phyloP scores from a whole-genome alignment of 345 rosid species.

The Hirschfeldia incana region DNA sequence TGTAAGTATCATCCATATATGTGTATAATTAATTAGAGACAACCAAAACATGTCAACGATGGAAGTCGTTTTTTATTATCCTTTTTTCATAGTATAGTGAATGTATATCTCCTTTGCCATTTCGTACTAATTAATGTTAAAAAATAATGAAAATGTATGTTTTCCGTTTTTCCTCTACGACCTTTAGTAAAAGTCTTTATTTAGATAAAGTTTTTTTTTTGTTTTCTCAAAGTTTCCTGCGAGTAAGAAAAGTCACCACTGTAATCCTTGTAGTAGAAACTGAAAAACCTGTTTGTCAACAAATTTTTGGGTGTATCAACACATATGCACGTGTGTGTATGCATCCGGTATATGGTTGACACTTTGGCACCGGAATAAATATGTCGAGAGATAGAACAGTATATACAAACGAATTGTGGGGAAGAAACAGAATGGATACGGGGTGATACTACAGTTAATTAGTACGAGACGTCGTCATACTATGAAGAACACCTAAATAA shows the following conservation, averaged over 20 bases:
- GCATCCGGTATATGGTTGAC: not conserved
- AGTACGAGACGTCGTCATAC: not conserved
- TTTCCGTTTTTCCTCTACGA: not conserved
- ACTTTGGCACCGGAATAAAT: not conserved
- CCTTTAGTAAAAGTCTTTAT: not conserved
- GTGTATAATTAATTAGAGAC: not conserved
- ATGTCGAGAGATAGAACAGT: not conserved
- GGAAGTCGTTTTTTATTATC: not conserved
- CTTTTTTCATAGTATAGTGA: not conserved
- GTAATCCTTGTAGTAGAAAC: not conserved
- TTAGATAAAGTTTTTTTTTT: not conserved
- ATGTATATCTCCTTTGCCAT: not conserved
- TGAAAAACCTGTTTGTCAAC: not conserved
- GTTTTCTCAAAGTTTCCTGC: not conserved
- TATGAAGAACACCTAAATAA: not conserved
- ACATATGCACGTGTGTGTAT: not conserved
- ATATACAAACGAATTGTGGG: not conserved
- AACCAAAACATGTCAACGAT: not conserved
- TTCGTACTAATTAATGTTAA: not conserved
- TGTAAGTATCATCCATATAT: not conserved
- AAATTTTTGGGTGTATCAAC: not conserved
- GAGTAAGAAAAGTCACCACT: conserved; percentile 1
- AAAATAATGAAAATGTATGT: not conserved
- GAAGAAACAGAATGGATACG: not conserved
- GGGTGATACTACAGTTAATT: not conserved